Evolutionary conservation across 2,329 filamentous ascomycete species (phyloP), one percentile per base, ranked within the genome.

Genomic region (Bipolaris victoriae): DNA sequence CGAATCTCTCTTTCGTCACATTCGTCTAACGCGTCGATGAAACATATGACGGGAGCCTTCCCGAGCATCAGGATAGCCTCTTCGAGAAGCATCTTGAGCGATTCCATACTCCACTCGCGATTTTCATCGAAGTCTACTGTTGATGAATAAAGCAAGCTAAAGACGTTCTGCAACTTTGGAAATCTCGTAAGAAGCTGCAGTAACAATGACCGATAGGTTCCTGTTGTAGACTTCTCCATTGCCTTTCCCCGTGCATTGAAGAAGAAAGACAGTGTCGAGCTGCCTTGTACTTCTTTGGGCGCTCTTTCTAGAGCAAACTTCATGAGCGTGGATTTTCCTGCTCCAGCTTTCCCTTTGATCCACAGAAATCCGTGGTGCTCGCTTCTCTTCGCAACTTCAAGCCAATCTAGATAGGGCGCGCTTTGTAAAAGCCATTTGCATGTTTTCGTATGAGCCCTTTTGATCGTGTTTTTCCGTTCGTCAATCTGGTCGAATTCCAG

Each of bases 21-120:
- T 60, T 84, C 82, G 36, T 84, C 82, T 1, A 84, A 69, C 0
- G 81, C 82, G 49, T 83, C 81, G 1, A 77, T 66, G 20, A 73
- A 73, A 39, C 60, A 69, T 2, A 67, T 49, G 1, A 71, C 61
- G 36, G 61, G 49, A 5, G 45, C 52, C 1, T 57, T 24, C 40
- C 49, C 56, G 10, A 71, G 62, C 1, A 5, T 29, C 33, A 37
- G 52, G 35, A 70, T 50, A 16, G 62, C 61, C 33, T 66, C 52
- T 29, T 61, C 61, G 3, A 74, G 51, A 5, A 73, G 61, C 9
- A 41, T 39, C 16, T 64, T 58, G 1, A 71, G 57, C 10, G 48
- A 52, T 18, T 61, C 43, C 5, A 48, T 18, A 9, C 16, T 61
- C 65, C 65, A 69, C 26, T 59, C 36, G n/a, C 64, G 29, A 15